phyloP scores from a whole-genome alignment of 768 basidiomycete genomes.

The Lactarius pseudohatsudake region DNA sequence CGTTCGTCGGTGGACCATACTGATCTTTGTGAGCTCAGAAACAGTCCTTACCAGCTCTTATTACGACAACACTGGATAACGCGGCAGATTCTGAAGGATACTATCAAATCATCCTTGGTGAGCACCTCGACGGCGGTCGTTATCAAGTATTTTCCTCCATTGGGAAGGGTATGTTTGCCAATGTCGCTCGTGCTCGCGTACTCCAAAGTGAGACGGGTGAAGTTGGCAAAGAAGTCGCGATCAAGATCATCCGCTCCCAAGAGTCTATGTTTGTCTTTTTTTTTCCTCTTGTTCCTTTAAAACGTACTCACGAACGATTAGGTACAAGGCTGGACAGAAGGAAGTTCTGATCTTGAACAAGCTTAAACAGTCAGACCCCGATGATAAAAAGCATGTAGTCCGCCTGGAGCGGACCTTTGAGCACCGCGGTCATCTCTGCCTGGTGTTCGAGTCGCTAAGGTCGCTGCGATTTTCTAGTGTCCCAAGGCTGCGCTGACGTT shows the following conservation, averaged over 20 bases:
- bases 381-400: constrained; percentile 95
- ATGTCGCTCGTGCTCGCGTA: constrained; percentile 88
- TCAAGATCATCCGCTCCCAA: constrained; percentile 94
- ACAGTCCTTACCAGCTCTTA: constrained; percentile 57
- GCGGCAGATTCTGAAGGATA: constrained; percentile 95
- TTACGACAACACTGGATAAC: constrained; percentile 79
- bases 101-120: constrained; percentile 91
- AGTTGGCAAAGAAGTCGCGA: constrained; percentile 79
- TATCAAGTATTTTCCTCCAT: constrained; percentile 94
- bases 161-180: constrained; percentile 99
- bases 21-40: constrained; percentile 39
- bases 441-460: constrained; percentile 95
- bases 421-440: constrained; percentile 92
- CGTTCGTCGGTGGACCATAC: not conserved
- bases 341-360: constrained; percentile 89
- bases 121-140: constrained; percentile 86
- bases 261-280: constrained; percentile 81
- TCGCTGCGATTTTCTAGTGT: constrained; percentile 37
- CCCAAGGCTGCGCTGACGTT: constrained; percentile 12
- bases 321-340: constrained; percentile 94
- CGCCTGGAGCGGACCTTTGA: constrained; percentile 95
- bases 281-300: not conserved
- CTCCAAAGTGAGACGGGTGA: constrained; percentile 60
- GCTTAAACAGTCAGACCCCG: constrained; percentile 84
- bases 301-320: constrained; percentile 36